Conservation (phyloP, 257 asterid species). For the Solanum dulcamara region DNA sequence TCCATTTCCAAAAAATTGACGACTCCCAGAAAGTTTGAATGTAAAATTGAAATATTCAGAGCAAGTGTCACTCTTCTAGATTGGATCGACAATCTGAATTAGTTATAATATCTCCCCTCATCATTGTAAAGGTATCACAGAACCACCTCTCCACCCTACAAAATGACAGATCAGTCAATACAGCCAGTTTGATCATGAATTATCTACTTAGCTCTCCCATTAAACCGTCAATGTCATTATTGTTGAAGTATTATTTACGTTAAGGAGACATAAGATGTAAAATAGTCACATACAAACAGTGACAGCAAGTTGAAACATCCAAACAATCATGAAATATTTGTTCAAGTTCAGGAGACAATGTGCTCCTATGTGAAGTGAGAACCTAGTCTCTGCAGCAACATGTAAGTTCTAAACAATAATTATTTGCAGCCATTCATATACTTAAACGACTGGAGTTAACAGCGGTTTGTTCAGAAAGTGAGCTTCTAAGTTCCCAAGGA, state of each 20-base stretch:
- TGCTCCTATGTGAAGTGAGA: not conserved
- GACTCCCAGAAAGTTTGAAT: not conserved
- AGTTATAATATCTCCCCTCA: not conserved
- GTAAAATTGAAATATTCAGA: not conserved
- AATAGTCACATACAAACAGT: not conserved
- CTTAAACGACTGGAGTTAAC: conserved; percentile 52
- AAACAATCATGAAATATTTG: not conserved
- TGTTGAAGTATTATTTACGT: not conserved
- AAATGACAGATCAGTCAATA: not conserved
- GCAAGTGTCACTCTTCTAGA: not conserved
- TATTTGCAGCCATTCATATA: not conserved
- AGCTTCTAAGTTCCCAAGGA: conserved; percentile 63
- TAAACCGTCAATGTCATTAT: not conserved
- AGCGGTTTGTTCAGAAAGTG: conserved; percentile 52
- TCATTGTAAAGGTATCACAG: not conserved
- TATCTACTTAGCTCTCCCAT: not conserved
- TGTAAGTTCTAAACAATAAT: not conserved
- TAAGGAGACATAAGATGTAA: not conserved
- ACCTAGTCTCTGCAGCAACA: not conserved
- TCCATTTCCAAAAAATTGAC: not conserved
- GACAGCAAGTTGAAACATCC: not conserved
- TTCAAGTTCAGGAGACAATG: not conserved
- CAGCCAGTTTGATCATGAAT: not conserved
- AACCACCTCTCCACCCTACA: not conserved
- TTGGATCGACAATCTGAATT: not conserved